phyloP scores from a whole-genome alignment of 768 basidiomycete species.

The Mycena leptocephala region DNA sequence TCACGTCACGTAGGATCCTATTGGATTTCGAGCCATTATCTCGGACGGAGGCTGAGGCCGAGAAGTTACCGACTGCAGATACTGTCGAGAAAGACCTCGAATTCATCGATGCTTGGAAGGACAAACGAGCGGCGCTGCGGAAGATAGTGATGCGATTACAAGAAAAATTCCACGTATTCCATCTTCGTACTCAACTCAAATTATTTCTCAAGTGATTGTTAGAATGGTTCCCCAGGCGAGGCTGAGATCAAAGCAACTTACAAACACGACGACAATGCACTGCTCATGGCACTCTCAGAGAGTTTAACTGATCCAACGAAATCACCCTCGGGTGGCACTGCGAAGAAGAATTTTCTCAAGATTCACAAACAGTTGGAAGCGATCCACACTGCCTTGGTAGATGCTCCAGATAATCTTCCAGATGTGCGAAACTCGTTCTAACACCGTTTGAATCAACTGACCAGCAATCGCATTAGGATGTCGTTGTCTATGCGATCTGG shows the following conservation, averaged over 20 bases:
- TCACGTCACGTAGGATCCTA: background rate
- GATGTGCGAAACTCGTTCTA: background rate
- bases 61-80: background rate
- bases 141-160: background rate
- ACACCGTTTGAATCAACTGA: background rate
- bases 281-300: background rate
- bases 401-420: background rate
- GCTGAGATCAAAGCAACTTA: background rate
- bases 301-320: background rate
- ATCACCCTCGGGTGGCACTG: background rate
- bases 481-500: background rate
- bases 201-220: background rate
- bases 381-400: background rate
- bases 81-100: background rate
- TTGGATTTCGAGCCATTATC: background rate
- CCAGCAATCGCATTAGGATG: background rate
- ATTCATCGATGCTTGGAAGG: constrained; percentile 3
- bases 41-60: background rate
- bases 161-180: background rate
- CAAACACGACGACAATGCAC: background rate
- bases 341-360: background rate
- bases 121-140: background rate
- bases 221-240: background rate
- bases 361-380: background rate
- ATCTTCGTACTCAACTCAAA: background rate